Evolutionary conservation across 768 basidiomycete species (phyloP).

Genomic region (Chalciporus pseudorubinellus): DNA sequence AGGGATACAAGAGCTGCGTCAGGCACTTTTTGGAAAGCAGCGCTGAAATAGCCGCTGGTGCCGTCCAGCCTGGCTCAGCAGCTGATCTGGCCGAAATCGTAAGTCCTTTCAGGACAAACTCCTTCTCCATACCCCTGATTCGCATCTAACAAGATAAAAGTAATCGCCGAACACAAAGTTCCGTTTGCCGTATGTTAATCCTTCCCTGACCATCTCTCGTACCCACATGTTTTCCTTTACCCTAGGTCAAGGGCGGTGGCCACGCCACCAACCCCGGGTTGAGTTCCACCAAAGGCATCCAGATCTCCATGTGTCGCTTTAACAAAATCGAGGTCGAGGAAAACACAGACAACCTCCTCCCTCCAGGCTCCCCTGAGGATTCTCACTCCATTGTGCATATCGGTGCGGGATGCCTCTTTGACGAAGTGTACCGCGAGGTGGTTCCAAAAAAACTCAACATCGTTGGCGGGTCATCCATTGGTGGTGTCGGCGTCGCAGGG

Average conservation of each 20-base stretch:
- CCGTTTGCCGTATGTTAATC: slow-evolving; percentile 10
- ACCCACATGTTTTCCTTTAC: background rate
- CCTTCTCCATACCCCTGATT: too few relatives aligned
- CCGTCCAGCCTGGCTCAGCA: slow-evolving; percentile 14
- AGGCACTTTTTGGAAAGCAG: slow-evolving; percentile 15
- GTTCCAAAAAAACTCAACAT: too few relatives aligned
- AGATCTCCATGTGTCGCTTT: slow-evolving; percentile 27
- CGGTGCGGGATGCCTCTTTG: slow-evolving; percentile 31
- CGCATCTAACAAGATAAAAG: slow-evolving; percentile 5
- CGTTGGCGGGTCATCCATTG: too few relatives aligned
- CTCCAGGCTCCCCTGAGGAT: too few relatives aligned
- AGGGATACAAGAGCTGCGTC: slow-evolving; percentile 12
- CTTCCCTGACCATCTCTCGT: background rate
- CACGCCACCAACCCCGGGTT: slow-evolving; percentile 30
- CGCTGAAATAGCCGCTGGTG: slow-evolving; percentile 4
- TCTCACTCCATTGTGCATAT: slow-evolving; percentile 11
- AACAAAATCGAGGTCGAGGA: slow-evolving; percentile 14
- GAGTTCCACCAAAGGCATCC: slow-evolving; percentile 33
- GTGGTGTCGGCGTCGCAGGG: too few relatives aligned
- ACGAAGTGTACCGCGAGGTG: slow-evolving; percentile 26
- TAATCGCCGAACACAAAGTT: slow-evolving; percentile 3
- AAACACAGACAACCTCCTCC: too few relatives aligned
- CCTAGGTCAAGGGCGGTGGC: slow-evolving; percentile 34
- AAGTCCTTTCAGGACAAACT: slow-evolving; percentile 24
- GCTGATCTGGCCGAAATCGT: slow-evolving; percentile 8